Percentiles rank a stretch among this genome's conserved stretches.
phyloP scores from a whole-genome alignment of 768 basidiomycete species.

The Calvatia gigantea region DNA sequence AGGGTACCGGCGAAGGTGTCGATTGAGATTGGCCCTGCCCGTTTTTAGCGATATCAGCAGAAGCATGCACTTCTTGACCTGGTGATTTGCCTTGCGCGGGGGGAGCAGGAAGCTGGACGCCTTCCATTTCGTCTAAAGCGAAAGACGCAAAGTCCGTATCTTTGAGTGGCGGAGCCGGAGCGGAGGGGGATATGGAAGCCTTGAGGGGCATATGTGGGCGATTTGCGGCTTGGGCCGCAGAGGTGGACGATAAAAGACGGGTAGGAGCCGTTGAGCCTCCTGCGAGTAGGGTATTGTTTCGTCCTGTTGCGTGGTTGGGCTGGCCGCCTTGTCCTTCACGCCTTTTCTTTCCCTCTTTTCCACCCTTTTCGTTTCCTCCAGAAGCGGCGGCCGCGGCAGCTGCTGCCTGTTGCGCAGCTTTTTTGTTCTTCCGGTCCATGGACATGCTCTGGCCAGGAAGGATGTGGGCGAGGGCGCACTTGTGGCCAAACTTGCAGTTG shows the following conservation, averaged over 20 bases:
- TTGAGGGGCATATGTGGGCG: slow-evolving; percentile 68
- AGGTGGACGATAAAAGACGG: slow-evolving; percentile 31
- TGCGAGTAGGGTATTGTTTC: slow-evolving; percentile 39
- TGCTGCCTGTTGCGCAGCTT: slow-evolving; percentile 68
- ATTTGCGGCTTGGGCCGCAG: slow-evolving; percentile 27
- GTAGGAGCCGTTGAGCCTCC: slow-evolving; percentile 71
- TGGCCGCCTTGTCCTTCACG: slow-evolving; percentile 26
- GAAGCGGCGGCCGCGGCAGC: slow-evolving; percentile 42
- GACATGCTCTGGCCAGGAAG: slow-evolving; percentile 91
- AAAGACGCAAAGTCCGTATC: slow-evolving; percentile 75
- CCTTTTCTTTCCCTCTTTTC: slow-evolving; percentile 30
- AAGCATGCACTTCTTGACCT: slow-evolving; percentile 6
- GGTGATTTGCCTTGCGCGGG: slow-evolving; percentile 36
- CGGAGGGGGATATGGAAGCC: slow-evolving; percentile 70
- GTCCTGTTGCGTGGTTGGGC: slow-evolving; percentile 17
- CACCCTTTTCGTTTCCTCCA: slow-evolving; percentile 25
- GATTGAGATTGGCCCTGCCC: slow-evolving; percentile 18
- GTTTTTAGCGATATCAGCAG: slow-evolving; percentile 7
- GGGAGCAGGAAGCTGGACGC: slow-evolving; percentile 40
- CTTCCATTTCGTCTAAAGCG: slow-evolving; percentile 57
- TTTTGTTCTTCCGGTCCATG: slow-evolving; percentile 98
- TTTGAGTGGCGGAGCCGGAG: slow-evolving; percentile 73
- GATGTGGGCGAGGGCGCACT: slow-evolving; percentile 93
- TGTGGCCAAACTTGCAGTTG: slow-evolving; percentile 65
- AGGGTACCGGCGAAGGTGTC: slow-evolving; percentile 39